Evolutionary conservation across 2,329 filamentous ascomycete genomes (phyloP).

Genomic region (Clarireedia paspali): DNA sequence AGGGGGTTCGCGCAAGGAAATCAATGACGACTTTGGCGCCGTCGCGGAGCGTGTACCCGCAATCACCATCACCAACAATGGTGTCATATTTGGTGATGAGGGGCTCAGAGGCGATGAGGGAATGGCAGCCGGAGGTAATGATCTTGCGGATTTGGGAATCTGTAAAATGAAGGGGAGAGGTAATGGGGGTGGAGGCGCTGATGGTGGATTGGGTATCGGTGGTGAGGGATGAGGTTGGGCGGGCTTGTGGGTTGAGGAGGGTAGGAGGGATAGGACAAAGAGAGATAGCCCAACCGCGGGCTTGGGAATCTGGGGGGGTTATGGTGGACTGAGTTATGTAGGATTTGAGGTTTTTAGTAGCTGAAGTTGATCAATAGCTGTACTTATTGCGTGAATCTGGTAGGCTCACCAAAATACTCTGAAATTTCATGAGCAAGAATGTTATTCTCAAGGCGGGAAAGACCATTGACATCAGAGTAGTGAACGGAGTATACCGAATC

Average conservation of each 20-base stretch:
- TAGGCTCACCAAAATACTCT: conserved; percentile 16
- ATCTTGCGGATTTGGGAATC: conserved; percentile 16
- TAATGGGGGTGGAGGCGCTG: background rate
- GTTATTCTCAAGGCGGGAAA: conserved; percentile 22
- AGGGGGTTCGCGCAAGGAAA: conserved; percentile 16
- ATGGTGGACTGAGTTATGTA: conserved; percentile 21
- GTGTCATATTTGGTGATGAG: conserved; percentile 45
- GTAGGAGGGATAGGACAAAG: conserved; percentile 15
- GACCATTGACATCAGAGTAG: conserved; percentile 22
- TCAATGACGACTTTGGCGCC: conserved; percentile 29
- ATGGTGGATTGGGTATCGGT: background rate
- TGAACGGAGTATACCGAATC: conserved; percentile 20
- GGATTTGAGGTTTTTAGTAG: conserved; percentile 13
- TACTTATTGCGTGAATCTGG: background rate
- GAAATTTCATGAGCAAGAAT: conserved; percentile 24
- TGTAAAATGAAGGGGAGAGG: conserved; percentile 12
- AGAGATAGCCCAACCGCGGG: conserved; percentile 23
- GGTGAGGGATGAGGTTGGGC: conserved; percentile 9
- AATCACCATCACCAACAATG: conserved; percentile 29
- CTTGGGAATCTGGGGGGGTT: conserved; percentile 11
- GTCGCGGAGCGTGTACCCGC: conserved; percentile 25
- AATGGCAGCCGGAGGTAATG: conserved; percentile 18
- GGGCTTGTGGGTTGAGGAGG: conserved; percentile 12
- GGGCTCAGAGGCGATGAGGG: conserved; percentile 35
- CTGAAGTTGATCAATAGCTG: conserved; percentile 8